phyloP scores from a whole-genome alignment of 2,329 filamentous ascomycete genomes.

The Aureobasidium sp. region DNA sequence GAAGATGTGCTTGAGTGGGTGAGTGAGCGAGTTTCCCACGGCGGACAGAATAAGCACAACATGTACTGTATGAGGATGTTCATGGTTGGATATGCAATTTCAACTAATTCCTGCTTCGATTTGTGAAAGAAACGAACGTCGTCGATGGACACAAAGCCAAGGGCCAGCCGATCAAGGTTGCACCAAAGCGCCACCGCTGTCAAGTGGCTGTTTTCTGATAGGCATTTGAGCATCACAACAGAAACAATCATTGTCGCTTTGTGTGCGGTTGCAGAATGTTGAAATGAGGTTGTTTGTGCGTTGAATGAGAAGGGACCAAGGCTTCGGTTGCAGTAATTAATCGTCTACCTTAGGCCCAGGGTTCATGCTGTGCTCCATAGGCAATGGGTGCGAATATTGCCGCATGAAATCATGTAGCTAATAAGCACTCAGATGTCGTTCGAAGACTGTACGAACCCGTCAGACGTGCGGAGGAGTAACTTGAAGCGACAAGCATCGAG shows the following conservation, averaged over 20 bases:
- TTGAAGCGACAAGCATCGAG: neutral
- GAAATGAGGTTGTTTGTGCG: constrained; percentile 15
- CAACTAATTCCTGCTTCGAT: neutral
- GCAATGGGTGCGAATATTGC: neutral
- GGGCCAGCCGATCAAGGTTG: neutral
- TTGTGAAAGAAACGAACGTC: neutral
- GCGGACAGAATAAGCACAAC: neutral
- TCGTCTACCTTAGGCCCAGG: constrained; percentile 1
- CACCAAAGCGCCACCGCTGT: constrained; percentile 11
- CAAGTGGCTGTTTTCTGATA: constrained; percentile 1
- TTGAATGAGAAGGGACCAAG: constrained; percentile 7
- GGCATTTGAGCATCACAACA: constrained; percentile 7
- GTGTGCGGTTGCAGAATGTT: constrained; percentile 2
- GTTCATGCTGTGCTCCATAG: neutral
- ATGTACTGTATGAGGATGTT: neutral
- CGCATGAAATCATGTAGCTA: neutral
- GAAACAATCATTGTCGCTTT: neutral
- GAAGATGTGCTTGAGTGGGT: neutral
- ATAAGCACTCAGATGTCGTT: neutral
- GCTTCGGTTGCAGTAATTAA: constrained; percentile 13
- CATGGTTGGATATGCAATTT: neutral
- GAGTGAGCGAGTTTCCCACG: neutral
- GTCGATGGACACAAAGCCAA: neutral
- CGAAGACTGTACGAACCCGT: neutral
- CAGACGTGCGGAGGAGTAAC: neutral